Evolutionary conservation across 768 basidiomycete genomes (phyloP), one percentile per base, ranked within the genome.

Genomic region (Pisolithus microcarpus): DNA sequence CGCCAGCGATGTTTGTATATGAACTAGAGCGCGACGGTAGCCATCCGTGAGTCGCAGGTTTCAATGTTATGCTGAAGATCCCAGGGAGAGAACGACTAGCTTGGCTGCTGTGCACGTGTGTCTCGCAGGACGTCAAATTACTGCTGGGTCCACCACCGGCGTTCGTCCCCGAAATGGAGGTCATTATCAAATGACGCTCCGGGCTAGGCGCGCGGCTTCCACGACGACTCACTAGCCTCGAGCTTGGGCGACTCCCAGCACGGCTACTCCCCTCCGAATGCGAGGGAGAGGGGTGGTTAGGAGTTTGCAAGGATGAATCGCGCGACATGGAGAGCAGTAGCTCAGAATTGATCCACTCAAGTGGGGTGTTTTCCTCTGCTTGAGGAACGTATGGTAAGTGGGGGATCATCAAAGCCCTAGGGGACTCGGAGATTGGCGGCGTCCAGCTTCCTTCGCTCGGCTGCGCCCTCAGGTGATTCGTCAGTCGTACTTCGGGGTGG

Each of bases 341-440:
- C 68, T 93, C 92, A 5, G 87, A 87, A 65, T 92, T 90, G 51
- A 91, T 80, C 82, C 86, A 90, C 48, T 88, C 84, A 48, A 88
- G 72, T 3, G 81, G 76, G 0, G 75, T 71, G 50, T 68, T 67
- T 39, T 68, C 57, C 47, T 70, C 73, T 19, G 77, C 63, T 15
- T 69, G 73, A 18, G 76, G 79, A 11, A 61, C 70, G 39, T 75
- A 74, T 2, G 80, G 52, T 39, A 67, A 55, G 68, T 66, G 39
- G 16, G 58, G 60, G 4, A 53, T 55, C 34, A 49, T 43, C 5
- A 58, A 56, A 52, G 72, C 69, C 3, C 68, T 62, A 0, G 77
- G 77, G 5, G 77, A 70, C 1, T 65, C 62, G 21, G 70, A 55
- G 2, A 73, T 73, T 1, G 72, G 71, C 9, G 56, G 59, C 7